Percentiles rank a stretch among this genome's conserved stretches.
Conservation (phyloP, 108 stramenopile species). For the Cylindrotheca closterium region DNA sequence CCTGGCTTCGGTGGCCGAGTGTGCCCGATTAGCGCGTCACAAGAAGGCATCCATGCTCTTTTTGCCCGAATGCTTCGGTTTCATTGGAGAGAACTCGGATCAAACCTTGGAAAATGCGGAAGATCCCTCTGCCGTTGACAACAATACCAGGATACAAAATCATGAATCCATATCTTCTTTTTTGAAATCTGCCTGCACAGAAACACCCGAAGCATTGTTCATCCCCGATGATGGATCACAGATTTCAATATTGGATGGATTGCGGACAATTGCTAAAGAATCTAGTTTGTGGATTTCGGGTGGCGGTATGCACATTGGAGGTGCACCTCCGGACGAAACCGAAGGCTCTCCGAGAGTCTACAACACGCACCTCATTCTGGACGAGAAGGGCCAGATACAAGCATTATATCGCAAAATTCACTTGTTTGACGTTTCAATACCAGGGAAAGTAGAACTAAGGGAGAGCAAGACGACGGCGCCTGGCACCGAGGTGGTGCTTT, state of each 20-base stretch:
- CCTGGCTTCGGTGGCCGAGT: slow-evolving; percentile 62
- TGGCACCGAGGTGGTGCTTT: slow-evolving; percentile 74
- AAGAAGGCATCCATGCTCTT: slow-evolving; percentile 72
- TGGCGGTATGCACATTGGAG: slow-evolving; percentile 71
- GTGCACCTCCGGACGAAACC: slow-evolving; percentile 33
- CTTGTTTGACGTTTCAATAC: slow-evolving; percentile 93
- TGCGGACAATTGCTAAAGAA: slow-evolving; percentile 60
- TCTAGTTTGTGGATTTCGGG: slow-evolving; percentile 79
- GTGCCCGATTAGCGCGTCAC: slow-evolving; percentile 60
- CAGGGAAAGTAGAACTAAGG: slow-evolving; percentile 62
- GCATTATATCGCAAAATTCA: slow-evolving; percentile 90
- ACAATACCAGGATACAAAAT: neutral
- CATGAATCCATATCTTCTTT: slow-evolving; percentile 2
- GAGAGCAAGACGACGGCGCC: slow-evolving; percentile 85
- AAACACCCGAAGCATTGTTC: neutral
- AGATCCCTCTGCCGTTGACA: slow-evolving; percentile 23
- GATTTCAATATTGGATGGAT: slow-evolving; percentile 63
- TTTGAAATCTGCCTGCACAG: neutral
- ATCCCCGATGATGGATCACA: neutral
- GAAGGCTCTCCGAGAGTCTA: slow-evolving; percentile 54
- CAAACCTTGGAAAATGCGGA: slow-evolving; percentile 77
- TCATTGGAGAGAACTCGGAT: slow-evolving; percentile 63
- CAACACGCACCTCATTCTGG: slow-evolving; percentile 95
- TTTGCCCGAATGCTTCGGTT: slow-evolving; percentile 85
- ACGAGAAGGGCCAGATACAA: slow-evolving; percentile 58